These are phyloP conservation scores for Colletotrichum sp. DNA, from an alignment of 2,329 filamentous ascomycete genomes.

Conservation along the genomic window DNA sequence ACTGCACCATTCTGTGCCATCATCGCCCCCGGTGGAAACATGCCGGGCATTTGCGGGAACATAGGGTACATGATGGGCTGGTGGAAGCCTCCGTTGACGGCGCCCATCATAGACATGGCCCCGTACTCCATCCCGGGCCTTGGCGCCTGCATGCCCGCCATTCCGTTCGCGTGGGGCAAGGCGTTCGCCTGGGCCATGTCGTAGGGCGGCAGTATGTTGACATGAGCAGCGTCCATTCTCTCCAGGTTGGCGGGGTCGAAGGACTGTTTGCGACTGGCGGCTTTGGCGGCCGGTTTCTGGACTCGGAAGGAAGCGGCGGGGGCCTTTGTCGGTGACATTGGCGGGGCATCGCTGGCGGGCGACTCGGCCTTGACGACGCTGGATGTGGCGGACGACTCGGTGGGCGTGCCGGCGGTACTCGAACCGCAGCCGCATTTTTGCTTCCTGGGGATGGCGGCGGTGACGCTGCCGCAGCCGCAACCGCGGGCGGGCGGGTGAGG, in stretches of 20 bases:
- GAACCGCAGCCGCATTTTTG: slow-evolving; percentile 60
- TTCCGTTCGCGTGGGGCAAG: slow-evolving; percentile 23
- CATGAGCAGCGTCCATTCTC: slow-evolving; percentile 57
- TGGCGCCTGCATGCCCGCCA: slow-evolving; percentile 21
- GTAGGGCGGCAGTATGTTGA: slow-evolving; percentile 51
- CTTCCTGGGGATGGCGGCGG: slow-evolving; percentile 65
- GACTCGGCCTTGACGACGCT: slow-evolving; percentile 26
- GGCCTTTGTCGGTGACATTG: slow-evolving; percentile 37
- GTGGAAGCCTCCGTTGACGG: slow-evolving; percentile 15
- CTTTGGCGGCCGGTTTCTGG: slow-evolving; percentile 46
- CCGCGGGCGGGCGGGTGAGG: slow-evolving; percentile 66
- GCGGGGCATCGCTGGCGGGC: slow-evolving; percentile 33
- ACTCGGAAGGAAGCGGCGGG: slow-evolving; percentile 46
- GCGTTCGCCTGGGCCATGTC: slow-evolving; percentile 20
- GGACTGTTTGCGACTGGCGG: slow-evolving; percentile 48
- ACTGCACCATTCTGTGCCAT: not conserved
- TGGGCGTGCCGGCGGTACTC: slow-evolving; percentile 25
- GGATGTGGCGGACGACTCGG: slow-evolving; percentile 7
- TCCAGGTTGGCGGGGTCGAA: slow-evolving; percentile 54
- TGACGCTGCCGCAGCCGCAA: slow-evolving; percentile 69
- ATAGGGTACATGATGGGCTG: slow-evolving; percentile 19
- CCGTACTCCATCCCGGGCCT: slow-evolving; percentile 17
- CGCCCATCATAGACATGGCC: slow-evolving; percentile 16
- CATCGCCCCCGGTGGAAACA: slow-evolving; percentile 1
- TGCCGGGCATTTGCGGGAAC: slow-evolving; percentile 14